Conservation (phyloP, 306 rosid species). For the Vachellia collinsii region DNA sequence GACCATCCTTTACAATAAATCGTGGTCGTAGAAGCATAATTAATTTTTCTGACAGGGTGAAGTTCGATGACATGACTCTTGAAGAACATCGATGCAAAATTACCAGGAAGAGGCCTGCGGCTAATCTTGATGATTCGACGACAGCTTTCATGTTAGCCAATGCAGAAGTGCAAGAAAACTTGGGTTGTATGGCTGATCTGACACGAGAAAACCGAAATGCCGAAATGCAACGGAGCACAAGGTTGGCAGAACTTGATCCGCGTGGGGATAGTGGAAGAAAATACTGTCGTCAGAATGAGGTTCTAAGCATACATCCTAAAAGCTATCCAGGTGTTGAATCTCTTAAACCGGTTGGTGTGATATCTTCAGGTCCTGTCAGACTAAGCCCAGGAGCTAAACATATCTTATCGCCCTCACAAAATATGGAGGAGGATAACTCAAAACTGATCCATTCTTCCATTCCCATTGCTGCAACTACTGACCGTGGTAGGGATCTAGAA, state of each 20-base stretch:
- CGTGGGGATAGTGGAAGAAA: conserved; percentile 38
- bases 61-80: conserved; percentile 46
- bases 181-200: conserved; percentile 31
- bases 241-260: conserved; percentile 36
- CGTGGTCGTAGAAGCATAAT: conserved; percentile 42
- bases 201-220: conserved; percentile 30
- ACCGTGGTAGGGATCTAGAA: conserved; percentile 48
- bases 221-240: conserved; percentile 35
- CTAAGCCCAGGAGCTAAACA: conserved; percentile 70
- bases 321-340: conserved; percentile 37
- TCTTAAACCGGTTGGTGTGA: conserved; percentile 37
- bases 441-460: conserved; percentile 56
- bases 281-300: conserved; percentile 33
- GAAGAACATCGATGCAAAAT: conserved; percentile 49
- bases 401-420: conserved; percentile 59
- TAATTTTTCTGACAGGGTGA: conserved; percentile 47
- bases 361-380: conserved; percentile 57
- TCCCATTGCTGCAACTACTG: conserved; percentile 53
- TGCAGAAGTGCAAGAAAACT: conserved; percentile 44
- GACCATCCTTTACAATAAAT: conserved; percentile 40
- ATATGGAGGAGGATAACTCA: conserved; percentile 52
- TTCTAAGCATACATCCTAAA: conserved; percentile 36
- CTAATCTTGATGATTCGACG: conserved; percentile 40
- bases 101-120: conserved; percentile 44
- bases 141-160: conserved; percentile 40